Base-by-base conservation (phyloP, 1,284 basidiomycete species). In the Leccinum fallax region DNA sequence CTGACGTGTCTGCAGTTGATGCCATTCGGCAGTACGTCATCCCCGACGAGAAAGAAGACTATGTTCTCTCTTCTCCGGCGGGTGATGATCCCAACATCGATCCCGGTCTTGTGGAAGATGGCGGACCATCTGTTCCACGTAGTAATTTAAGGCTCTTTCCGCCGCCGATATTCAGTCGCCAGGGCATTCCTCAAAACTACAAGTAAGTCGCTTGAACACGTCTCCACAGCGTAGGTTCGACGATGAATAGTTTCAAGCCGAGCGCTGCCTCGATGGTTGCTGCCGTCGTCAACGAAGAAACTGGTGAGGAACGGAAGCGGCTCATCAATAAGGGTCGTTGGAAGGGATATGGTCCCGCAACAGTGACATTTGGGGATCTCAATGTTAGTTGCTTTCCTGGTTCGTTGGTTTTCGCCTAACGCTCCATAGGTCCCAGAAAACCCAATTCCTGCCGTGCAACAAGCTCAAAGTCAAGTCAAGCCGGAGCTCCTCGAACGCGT, bases 141-240 rank as follows among this genome's bases (percentile, higher is more conserved):
- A 88, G 86, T 67, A 87, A 87, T 67, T 77, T 93, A 19, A 82
- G 89, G 24, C 78, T 93, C 10, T 86, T 93, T 63, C 92, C 94
- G 34, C 93, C 94, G 2, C 93, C 93, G 6, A 74, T 94, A 52
- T 95, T 95, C 76, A 91, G 90, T 68, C 83, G 93, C 32, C 89
- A 93, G 66, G 80, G 80, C 0, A 84, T 94, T 49, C 86, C 93
- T 24, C 87, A 91, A 65, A 84, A 84, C 56, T 95, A 94, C 79
- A 89, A 88, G 93, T 93, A 57, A 58, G 43, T 60, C 4, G 19
- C 43, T 58, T 16, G 4, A 58, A 16, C 10, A 10, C 58, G 9
- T 64, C 51, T 53, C 24, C 10, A 48, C 4, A n/a, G 7, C 52
- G 30, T 9, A 21, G 3, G 49, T 28, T 57, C 38, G 58, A 63